phyloP scores from a whole-genome alignment of 2,329 filamentous ascomycete genomes.

The Amphichorda felina region DNA sequence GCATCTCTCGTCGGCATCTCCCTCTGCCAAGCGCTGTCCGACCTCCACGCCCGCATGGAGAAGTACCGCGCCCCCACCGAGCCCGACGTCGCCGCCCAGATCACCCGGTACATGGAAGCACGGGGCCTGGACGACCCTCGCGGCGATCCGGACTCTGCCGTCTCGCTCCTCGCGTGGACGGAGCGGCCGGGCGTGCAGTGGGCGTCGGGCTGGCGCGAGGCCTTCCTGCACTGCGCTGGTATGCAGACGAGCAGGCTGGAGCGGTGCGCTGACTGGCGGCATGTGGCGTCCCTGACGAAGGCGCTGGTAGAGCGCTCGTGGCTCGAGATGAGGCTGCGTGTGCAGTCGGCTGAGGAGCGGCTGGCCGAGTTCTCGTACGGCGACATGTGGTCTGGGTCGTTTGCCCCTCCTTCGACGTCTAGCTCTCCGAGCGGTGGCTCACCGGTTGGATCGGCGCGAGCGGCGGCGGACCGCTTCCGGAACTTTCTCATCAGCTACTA shows the following conservation, averaged over 20 bases:
- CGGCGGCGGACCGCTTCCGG: conserved; percentile 46
- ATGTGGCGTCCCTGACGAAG: conserved; percentile 48
- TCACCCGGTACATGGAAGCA: conserved; percentile 48
- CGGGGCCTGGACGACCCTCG: conserved; percentile 54
- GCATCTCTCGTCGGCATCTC: conserved; percentile 54
- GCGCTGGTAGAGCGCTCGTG: conserved; percentile 50
- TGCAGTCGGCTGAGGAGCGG: conserved; percentile 50
- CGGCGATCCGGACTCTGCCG: conserved; percentile 44
- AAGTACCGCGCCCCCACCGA: conserved; percentile 40
- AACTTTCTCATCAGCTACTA: conserved; percentile 51
- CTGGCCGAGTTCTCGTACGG: conserved; percentile 47
- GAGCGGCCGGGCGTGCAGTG: conserved; percentile 50
- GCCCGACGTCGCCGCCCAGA: conserved; percentile 43
- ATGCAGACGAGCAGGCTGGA: conserved; percentile 45
- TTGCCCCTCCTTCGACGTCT: too few species aligned
- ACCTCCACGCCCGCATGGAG: conserved; percentile 49
- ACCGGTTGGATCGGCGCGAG: conserved; percentile 29
- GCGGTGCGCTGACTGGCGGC: conserved; percentile 40
- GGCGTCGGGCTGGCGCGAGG: conserved; percentile 56
- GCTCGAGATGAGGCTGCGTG: conserved; percentile 48
- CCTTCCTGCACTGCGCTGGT: conserved; percentile 55
- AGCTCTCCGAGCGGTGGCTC: conserved; percentile 15
- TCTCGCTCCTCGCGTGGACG: conserved; percentile 53
- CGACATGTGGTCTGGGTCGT: conserved; percentile 44
- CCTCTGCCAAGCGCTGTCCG: conserved; percentile 48